Conservation (phyloP, 257 asterid species). For the Solanum etuberosum region DNA sequence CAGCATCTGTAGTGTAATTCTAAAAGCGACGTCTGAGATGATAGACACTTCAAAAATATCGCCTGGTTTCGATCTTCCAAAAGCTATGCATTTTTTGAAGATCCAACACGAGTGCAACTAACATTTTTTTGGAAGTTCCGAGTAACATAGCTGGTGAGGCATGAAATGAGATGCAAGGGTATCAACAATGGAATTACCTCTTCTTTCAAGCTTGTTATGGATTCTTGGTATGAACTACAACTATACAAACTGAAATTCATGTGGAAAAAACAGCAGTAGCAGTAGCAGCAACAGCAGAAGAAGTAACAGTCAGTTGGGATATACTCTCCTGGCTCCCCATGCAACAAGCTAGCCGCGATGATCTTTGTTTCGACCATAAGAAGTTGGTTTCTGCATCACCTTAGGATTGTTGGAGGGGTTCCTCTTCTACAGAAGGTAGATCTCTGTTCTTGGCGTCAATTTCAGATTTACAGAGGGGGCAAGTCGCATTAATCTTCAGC, state of each 20-base stretch:
- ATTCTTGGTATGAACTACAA: not conserved
- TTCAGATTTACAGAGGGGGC: constrained; percentile 33
- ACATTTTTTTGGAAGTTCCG: not conserved
- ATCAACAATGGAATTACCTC: not conserved
- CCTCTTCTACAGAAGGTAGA: constrained; percentile 4
- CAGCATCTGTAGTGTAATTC: not conserved
- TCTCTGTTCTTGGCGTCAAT: constrained; percentile 11
- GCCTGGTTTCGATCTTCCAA: not conserved
- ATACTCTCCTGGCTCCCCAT: not conserved
- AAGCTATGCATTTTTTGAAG: not conserved
- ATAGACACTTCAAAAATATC: not conserved
- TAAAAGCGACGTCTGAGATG: not conserved
- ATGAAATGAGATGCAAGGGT: not conserved
- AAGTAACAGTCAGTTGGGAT: not conserved
- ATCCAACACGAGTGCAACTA: not conserved
- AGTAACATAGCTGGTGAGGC: not conserved
- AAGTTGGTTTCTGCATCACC: not conserved
- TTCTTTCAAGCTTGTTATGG: not conserved
- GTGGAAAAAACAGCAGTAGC: not conserved
- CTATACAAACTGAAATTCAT: not conserved
- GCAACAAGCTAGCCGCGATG: not conserved
- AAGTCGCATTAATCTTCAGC: constrained; percentile 31
- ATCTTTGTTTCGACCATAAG: not conserved
- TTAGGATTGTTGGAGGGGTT: constrained; percentile 14
- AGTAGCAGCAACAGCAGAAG: not conserved